A percentile compares a stretch with the other conserved stretches of the same genome.
phyloP scores from a whole-genome alignment of 352 stramenopile genomes.

The Phytophthora vignae region DNA sequence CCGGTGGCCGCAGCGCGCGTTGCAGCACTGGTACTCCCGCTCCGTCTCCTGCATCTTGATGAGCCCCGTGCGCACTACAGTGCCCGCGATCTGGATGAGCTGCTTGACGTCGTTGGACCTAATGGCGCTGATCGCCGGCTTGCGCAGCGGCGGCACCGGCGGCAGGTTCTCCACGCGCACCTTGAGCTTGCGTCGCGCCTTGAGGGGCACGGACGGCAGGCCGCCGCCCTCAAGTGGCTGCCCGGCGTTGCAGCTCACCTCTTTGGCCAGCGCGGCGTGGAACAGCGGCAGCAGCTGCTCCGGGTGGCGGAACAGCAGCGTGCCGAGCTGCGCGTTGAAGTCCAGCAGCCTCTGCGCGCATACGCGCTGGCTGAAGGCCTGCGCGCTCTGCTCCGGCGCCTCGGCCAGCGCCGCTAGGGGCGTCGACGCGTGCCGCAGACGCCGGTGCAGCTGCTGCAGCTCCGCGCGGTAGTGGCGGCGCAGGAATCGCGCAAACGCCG shows the following conservation, averaged over 20 bases:
- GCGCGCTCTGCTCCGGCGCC: conserved; percentile 19
- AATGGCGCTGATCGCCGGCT: conserved; percentile 90
- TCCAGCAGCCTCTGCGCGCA: conserved; percentile 87
- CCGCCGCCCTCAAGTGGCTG: conserved; percentile 20
- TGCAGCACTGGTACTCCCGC: conserved; percentile 89
- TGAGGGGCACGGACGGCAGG: conserved; percentile 43
- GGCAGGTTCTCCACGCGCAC: conserved; percentile 94
- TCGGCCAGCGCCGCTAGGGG: neutral
- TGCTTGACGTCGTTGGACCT: conserved; percentile 91
- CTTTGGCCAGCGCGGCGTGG: conserved; percentile 79
- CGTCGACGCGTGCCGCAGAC: conserved; percentile 6
- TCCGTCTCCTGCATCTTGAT: conserved; percentile 95
- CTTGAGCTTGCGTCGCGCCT: conserved; percentile 61
- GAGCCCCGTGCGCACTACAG: conserved; percentile 90
- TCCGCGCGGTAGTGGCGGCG: conserved; percentile 30
- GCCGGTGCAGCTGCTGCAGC: conserved; percentile 24
- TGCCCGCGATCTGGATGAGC: conserved; percentile 87
- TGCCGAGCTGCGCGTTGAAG: conserved; percentile 78
- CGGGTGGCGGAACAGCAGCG: conserved; percentile 90
- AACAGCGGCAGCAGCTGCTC: conserved; percentile 89
- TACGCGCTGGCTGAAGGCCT: conserved; percentile 55
- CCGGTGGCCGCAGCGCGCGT: conserved; percentile 65
- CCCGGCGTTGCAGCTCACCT: conserved; percentile 37
- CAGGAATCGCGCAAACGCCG: conserved; percentile 42
- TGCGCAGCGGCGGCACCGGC: conserved; percentile 82